Evolutionary conservation across 306 rosid genomes (phyloP), one percentile per base, ranked within the genome.

Genomic region (Oemleria cerasiformis): DNA sequence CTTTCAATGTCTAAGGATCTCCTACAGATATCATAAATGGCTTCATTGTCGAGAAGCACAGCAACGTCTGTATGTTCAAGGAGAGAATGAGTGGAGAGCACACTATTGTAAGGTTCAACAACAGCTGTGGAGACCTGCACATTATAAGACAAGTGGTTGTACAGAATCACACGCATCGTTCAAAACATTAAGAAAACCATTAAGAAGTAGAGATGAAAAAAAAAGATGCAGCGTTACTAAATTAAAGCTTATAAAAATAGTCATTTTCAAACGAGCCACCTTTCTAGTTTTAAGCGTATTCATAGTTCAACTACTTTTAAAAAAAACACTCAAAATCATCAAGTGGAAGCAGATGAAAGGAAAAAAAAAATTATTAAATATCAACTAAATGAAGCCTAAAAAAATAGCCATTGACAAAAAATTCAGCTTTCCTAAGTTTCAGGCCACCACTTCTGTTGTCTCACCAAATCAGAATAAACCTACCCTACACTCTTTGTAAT

Each of bases 61-160:
- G 81, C 79, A 38, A 89, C 92, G 60, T 89, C 96, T 63, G 88
- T 86, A 80, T 89, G 96, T 38, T 86, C 96, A 71, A 89, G 86
- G 54, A 86, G 85, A 55, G 92, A 68, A 72, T 89, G 90, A 17
- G 86, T 89, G 14, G 96, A 84, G 42, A 89, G 96, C 21, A 89
- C 88, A 9, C 90, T 89, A 73, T 89, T 89, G 84, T 89, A 89
- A 17, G 96, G 96, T 77, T 89, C 96, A n/a, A 89, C 96, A 30
- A 89, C 96, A 34, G 96, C 96, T 15, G 96, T 89, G 21, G 96
- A 89, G 17, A 89, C 89, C 95, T 88, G 81, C 76, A 80, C 53
- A 68, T 64, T 68, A 30, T 57, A 47, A 53, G 10, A 47, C 16
- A 15, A 38, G 23, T 61, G 38, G 13, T 13, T 9, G 23, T 39